These are phyloP conservation scores for Adansonia digitata DNA, from an alignment of 345 rosid genomes.

Conservation along the genomic window DNA sequence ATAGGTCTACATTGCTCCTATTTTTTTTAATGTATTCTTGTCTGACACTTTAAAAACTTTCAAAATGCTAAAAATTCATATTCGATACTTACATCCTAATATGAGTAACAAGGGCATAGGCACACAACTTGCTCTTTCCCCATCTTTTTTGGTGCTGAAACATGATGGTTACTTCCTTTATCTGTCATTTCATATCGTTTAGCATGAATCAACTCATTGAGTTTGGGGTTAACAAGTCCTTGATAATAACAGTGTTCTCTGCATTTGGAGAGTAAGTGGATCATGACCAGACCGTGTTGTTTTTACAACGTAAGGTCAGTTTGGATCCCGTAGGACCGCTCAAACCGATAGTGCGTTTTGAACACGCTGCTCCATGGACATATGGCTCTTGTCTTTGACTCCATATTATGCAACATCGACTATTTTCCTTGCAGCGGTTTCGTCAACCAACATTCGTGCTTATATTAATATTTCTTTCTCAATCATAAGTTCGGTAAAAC, in stretches of 20 bases:
- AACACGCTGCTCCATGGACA: constrained; percentile 11
- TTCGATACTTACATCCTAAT: too few species aligned
- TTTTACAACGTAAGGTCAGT: constrained; percentile 15
- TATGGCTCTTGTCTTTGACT: constrained; percentile 17
- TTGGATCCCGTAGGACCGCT: constrained; percentile 27
- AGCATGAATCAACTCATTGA: neutral
- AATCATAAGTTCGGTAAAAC: constrained; percentile 2
- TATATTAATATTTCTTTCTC: neutral
- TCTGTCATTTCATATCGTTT: neutral
- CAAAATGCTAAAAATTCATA: too few species aligned
- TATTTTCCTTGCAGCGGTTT: constrained; percentile 12
- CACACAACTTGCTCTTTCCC: neutral
- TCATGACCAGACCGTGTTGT: constrained; percentile 19
- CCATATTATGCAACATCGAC: constrained; percentile 14
- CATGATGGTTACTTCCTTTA: constrained; percentile 17
- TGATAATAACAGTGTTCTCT: neutral
- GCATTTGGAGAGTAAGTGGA: constrained; percentile 25
- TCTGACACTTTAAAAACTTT: too few species aligned
- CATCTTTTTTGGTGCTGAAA: constrained; percentile 29
- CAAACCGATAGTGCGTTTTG: constrained; percentile 23
- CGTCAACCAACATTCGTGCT: constrained; percentile 11
- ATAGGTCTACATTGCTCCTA: too few species aligned
- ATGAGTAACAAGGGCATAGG: too few species aligned
- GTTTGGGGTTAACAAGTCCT: neutral
- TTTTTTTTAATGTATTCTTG: too few species aligned